A percentile compares a stretch with the other conserved stretches of the same genome.
These are phyloP conservation scores for Gossypium anomalum DNA, from an alignment of 345 rosid species.

Conservation along the genomic window DNA sequence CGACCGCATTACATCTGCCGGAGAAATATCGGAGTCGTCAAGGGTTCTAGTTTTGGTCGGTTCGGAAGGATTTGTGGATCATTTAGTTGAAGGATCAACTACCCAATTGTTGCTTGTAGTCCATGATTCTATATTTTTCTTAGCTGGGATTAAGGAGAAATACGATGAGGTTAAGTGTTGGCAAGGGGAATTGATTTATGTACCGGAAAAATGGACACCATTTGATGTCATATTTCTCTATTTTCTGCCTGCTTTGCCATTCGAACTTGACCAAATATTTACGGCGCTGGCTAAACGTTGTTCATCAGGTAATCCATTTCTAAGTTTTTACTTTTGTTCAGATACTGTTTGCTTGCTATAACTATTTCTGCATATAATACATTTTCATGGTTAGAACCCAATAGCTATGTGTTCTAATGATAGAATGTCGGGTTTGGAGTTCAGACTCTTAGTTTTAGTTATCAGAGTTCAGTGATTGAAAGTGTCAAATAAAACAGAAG, in stretches of 20 bases:
- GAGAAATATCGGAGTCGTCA: conserved; percentile 44
- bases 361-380: background rate
- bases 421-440: background rate
- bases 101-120: conserved; percentile 57
- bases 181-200: conserved; percentile 83
- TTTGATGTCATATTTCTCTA: conserved; percentile 79
- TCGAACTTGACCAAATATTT: conserved; percentile 56
- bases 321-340: background rate
- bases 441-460: background rate
- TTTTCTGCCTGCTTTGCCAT: conserved; percentile 73
- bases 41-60: conserved; percentile 70
- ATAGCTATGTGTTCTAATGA: background rate
- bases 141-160: conserved; percentile 73
- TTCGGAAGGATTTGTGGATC: conserved; percentile 27
- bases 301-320: conserved; percentile 49
- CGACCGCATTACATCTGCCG: conserved; percentile 52
- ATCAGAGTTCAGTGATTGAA: background rate
- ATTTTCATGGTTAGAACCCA: background rate
- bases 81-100: conserved; percentile 48
- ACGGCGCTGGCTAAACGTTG: conserved; percentile 48
- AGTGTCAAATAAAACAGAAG: too few species aligned
- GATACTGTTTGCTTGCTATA: background rate
- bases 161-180: conserved; percentile 84
- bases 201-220: conserved; percentile 84
- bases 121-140: conserved; percentile 77